Base-by-base conservation (phyloP, 306 rosid genomes). In the Morella rubra region DNA sequence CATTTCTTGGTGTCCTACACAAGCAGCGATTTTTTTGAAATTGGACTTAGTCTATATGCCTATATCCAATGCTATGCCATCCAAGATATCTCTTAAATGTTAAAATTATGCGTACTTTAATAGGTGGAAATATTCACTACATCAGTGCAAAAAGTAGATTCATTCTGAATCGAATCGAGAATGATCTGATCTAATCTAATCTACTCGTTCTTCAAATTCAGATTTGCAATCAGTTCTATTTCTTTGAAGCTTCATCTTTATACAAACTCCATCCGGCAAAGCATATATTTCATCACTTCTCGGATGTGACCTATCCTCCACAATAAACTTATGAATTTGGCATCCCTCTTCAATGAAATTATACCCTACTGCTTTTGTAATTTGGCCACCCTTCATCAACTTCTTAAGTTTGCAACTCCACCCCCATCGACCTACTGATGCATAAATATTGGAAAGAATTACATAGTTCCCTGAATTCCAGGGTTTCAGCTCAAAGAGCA, bases 401-500 rank as follows among this genome's bases (percentile, higher is more conserved):
- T 90, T 82, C 95, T 88, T 20, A 90, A 80, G 85, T 74, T 82
- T 69, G 89, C 82, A 80, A 91, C 95, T 79, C 86, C 89, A 70
- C 71, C 64, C n/a, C 97, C 97, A 91, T 44, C 59, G 78, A 0
- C 86, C 88, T 20, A 84, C 85, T 13, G 90, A 85, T 9, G 97
- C 95, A 80, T 91, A 90, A 77, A 90, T 90, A 76, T 91, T 91
- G 0, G 97, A 91, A 68, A 91, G 93, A 84, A 91, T 84, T 80
- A 91, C 91, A 51, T 85, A 91, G 80, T 91, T 91, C 72, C 94
- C 97, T 0, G 94, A 91, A 75, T 91, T 91, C 90, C 91, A 85
- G 22, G 93, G 91, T 84, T 90, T 95, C 56, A 91, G 91, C 65
- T 60, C 59, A 73, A 85, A 91, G 40, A 89, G 84, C 5, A 82